A percentile compares a stretch with the other conserved stretches of the same genome.
phyloP scores from a whole-genome alignment of 805 yeast genomes.

The Vanderwaltozyma polyspora region DNA sequence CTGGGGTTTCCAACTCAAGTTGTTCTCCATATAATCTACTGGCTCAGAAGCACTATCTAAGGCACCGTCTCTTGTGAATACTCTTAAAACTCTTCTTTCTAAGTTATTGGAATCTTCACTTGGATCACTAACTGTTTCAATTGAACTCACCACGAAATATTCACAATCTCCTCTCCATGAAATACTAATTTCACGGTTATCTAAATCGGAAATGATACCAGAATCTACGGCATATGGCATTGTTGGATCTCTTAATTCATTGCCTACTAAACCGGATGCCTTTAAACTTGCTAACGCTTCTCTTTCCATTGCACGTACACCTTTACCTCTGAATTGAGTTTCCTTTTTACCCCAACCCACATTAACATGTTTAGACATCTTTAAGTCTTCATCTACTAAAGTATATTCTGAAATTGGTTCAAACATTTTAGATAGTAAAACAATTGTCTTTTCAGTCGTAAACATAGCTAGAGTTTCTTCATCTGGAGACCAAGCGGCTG shows the following conservation, averaged over 20 bases:
- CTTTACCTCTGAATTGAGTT: conserved; percentile 92
- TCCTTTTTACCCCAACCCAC: conserved; percentile 99
- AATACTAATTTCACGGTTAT: conserved; percentile 37
- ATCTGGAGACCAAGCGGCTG: conserved; percentile 83
- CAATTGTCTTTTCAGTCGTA: conserved; percentile 48
- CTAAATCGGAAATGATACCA: conserved; percentile 52
- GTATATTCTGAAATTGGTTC: conserved; percentile 66
- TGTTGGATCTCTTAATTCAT: conserved; percentile 78
- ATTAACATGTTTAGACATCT: conserved; percentile 69
- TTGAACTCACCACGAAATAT: conserved; percentile 55
- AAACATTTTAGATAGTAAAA: conserved; percentile 61
- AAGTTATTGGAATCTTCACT: conserved; percentile 25
- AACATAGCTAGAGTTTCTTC: conserved; percentile 73
- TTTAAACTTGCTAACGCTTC: conserved; percentile 37
- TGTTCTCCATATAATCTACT: conserved; percentile 66
- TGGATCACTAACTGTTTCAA: conserved; percentile 40
- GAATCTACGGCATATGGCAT: conserved; percentile 59
- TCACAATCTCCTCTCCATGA: conserved; percentile 97
- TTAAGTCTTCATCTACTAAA: conserved; percentile 51
- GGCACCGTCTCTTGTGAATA: conserved; percentile 67
- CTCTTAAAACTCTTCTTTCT: conserved; percentile 68
- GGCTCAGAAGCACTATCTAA: conserved; percentile 83
- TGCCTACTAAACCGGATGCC: conserved; percentile 54
- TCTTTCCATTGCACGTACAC: conserved; percentile 71
- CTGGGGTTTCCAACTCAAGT: conserved; percentile 79